These are phyloP conservation scores for Phytophthora pistaciae DNA, from an alignment of 352 stramenopile genomes.

Conservation along the genomic window DNA sequence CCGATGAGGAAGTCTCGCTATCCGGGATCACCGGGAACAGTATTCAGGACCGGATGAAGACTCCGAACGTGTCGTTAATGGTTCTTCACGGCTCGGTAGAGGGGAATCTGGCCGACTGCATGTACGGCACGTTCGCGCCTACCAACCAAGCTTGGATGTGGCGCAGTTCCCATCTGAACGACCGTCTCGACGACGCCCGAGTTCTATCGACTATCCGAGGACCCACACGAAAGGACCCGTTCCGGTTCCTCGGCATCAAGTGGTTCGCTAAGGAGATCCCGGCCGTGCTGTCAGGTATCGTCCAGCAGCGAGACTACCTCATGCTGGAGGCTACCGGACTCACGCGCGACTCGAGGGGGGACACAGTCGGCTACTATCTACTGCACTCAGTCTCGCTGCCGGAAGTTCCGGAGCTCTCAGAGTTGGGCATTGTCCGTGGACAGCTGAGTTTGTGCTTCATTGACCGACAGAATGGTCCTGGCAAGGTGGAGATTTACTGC, in stretches of 20 bases:
- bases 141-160: slow-evolving; percentile 54
- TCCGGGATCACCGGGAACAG: slow-evolving; percentile 23
- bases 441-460: slow-evolving; percentile 55
- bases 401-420: slow-evolving; percentile 27
- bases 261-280: slow-evolving; percentile 56
- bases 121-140: slow-evolving; percentile 55
- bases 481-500: slow-evolving; percentile 52
- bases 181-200: slow-evolving; percentile 49
- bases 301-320: slow-evolving; percentile 56
- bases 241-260: slow-evolving; percentile 59
- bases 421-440: slow-evolving; percentile 46
- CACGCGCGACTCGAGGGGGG: slow-evolving; percentile 32
- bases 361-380: slow-evolving; percentile 44
- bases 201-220: slow-evolving; percentile 47
- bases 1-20: slow-evolving; percentile 9
- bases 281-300: slow-evolving; percentile 32
- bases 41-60: slow-evolving; percentile 9
- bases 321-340: slow-evolving; percentile 30
- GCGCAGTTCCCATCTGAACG: slow-evolving; percentile 56
- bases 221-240: slow-evolving; percentile 50
- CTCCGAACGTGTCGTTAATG: slow-evolving; percentile 41
- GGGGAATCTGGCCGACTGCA: slow-evolving; percentile 60
- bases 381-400: slow-evolving; percentile 48
- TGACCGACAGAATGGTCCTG: slow-evolving; percentile 28
- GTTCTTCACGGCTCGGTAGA: slow-evolving; percentile 51